Evolutionary conservation across 2,329 filamentous ascomycete species (phyloP), one percentile per base, ranked within the genome.

Genomic region (Diaporthe capsici): DNA sequence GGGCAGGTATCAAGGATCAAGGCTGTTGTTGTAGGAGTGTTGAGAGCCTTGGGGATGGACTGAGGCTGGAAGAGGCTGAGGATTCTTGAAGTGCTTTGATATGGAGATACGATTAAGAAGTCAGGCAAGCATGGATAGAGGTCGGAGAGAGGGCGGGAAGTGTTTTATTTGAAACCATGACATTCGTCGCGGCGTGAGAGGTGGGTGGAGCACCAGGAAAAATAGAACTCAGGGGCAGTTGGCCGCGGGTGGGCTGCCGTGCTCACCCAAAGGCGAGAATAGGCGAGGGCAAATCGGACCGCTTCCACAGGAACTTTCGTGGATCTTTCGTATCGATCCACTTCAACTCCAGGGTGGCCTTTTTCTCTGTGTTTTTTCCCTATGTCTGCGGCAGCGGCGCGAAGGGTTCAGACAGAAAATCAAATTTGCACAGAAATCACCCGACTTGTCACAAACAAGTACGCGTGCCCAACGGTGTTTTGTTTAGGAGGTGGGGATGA

Each of bases 201-300:
- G 63, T 51, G 20, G 37, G 65, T 70, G 65, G 65, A 55, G 47
- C 34, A 22, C 49, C 34, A n/a, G 9, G 31, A 55, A 70, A 55
- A 70, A 55, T 25, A 70, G 15, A 31, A 70, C 65, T 70, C 65
- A 70, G 65, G 65, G 65, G 65, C 49, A 42, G 49, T 39, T 51
- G 34, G 47, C 65, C 47, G 12, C 22, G 6, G 63, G 65, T 68
- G 47, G 65, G 65, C 31, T 68, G 31, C 65, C 44, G 13, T 53
- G 31, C 31, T 39, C 65, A 39, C 31, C n/a, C n/a, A 51, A 49
- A 5, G 22, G 37, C 37, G n/a, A 25, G n/a, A 25, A 55, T 12
- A 28, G 49, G n/a, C 65, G 65, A 55, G n/a, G 4, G 13, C 65
- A 70, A 70, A 70, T 55, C 65, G 65, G 65, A 70, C 65, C n/a